These are phyloP conservation scores for Paraleonurus japonicus DNA, from an alignment of 257 asterid species.

Conservation along the genomic window DNA sequence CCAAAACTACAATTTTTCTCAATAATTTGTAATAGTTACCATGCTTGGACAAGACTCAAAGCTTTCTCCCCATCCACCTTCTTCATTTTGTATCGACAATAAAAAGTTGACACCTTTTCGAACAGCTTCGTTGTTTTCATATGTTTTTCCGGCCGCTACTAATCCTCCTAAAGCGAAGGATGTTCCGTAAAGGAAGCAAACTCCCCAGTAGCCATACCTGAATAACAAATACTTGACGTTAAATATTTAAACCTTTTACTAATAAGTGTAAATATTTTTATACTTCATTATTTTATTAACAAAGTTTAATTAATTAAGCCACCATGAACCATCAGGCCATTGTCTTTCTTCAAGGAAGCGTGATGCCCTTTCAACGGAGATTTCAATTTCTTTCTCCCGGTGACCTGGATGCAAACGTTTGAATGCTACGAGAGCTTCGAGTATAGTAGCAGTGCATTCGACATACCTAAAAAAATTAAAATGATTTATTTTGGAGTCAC, in stretches of 20 bases:
- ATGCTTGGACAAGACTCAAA: constrained; percentile 74
- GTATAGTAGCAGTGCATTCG: constrained; percentile 48
- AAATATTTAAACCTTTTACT: too few relatives aligned
- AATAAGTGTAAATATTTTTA: too few relatives aligned
- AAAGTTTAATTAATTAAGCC: not conserved
- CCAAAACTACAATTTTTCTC: too few relatives aligned
- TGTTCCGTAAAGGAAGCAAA: constrained; percentile 72
- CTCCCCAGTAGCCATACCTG: constrained; percentile 83
- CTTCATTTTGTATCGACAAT: constrained; percentile 56
- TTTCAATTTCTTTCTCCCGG: constrained; percentile 61
- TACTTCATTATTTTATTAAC: too few relatives aligned
- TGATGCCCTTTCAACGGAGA: constrained; percentile 40
- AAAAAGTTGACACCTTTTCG: constrained; percentile 55
- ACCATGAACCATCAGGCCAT: constrained; percentile 77
- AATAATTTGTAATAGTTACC: constrained; percentile 29
- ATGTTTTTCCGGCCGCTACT: constrained; percentile 11
- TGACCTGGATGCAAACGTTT: constrained; percentile 60
- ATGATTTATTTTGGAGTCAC: too few relatives aligned
- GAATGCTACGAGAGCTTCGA: constrained; percentile 57
- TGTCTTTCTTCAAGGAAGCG: constrained; percentile 53
- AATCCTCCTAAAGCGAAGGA: constrained; percentile 54
- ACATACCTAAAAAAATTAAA: constrained; percentile 42
- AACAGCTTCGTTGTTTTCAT: constrained; percentile 46
- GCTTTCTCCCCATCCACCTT: constrained; percentile 91
- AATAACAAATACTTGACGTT: not conserved